Conservation (phyloP, 257 asterid genomes). For the Scutellaria barbata region DNA sequence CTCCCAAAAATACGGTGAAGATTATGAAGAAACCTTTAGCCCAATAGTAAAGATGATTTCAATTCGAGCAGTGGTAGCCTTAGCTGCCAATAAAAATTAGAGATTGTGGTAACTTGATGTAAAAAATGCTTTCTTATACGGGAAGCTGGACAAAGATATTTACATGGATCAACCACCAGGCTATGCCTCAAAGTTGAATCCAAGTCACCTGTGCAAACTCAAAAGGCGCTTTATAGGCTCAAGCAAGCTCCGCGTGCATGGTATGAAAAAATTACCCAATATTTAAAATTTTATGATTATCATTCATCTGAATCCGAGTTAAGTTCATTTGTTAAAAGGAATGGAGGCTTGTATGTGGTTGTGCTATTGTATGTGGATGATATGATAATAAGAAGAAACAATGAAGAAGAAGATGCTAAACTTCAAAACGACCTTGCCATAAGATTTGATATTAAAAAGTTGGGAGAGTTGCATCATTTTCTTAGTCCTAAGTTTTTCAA, state of each 20-base stretch:
- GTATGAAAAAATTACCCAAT: no score
- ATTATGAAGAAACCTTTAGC: no score
- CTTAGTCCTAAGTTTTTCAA: not conserved
- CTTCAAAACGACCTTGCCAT: not conserved
- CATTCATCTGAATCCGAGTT: slow-evolving; percentile 3
- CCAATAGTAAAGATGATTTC: no score
- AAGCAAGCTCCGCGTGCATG: no score
- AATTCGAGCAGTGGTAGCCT: no score
- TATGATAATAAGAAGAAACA: no score
- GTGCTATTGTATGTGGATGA: slow-evolving; percentile 31
- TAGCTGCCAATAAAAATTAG: no score
- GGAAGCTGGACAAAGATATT: not conserved
- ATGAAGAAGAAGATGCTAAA: slow-evolving; percentile 21
- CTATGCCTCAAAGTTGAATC: not conserved
- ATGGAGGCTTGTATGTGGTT: slow-evolving; percentile 7
- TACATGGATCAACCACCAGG: slow-evolving; percentile 15
- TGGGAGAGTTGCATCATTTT: slow-evolving; percentile 23
- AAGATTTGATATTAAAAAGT: not conserved
- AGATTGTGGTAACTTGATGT: no score
- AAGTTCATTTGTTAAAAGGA: slow-evolving; percentile 15
- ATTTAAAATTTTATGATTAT: no score
- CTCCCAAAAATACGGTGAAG: no score
- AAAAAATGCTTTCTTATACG: not conserved
- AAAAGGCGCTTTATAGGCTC: slow-evolving; percentile 12
- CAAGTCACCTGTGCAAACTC: not conserved